phyloP scores from a whole-genome alignment of 1,139 yeast species.

The Debaryomyces singareniensis region DNA sequence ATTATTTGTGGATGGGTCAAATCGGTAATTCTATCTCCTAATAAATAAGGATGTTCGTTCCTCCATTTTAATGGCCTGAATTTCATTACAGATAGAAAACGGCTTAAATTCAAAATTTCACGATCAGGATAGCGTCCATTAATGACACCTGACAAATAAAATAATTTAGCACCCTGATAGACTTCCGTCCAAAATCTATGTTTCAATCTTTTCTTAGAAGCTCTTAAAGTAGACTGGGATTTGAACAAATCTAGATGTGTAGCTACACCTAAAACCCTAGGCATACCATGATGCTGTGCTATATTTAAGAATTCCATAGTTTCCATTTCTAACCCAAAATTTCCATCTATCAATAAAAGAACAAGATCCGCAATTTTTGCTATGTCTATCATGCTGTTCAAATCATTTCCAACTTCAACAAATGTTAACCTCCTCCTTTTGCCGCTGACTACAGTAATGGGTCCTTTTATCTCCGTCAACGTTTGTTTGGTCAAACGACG shows the following conservation, averaged over 20 bases:
- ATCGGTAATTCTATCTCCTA: slow-evolving; percentile 93
- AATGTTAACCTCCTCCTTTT: slow-evolving; percentile 90
- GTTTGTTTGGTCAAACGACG: slow-evolving; percentile 87
- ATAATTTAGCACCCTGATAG: slow-evolving; percentile 94
- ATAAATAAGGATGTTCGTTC: slow-evolving; percentile 91
- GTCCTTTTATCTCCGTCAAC: slow-evolving; percentile 83
- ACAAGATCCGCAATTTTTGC: slow-evolving; percentile 95
- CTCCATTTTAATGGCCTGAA: slow-evolving; percentile 98
- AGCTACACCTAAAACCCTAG: slow-evolving; percentile 90
- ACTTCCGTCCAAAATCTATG: slow-evolving; percentile 99
- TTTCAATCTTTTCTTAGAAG: slow-evolving; percentile 86
- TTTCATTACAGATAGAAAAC: slow-evolving; percentile 96
- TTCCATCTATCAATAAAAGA: slow-evolving; percentile 85
- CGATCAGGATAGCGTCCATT: slow-evolving; percentile 98
- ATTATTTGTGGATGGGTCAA: slow-evolving; percentile 85
- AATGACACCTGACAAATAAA: slow-evolving; percentile 90
- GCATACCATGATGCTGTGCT: slow-evolving; percentile 98
- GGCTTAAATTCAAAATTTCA: slow-evolving; percentile 82
- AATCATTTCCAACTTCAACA: slow-evolving; percentile 86
- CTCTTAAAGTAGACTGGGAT: slow-evolving; percentile 81
- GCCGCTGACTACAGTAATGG: slow-evolving; percentile 96
- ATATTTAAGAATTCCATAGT: slow-evolving; percentile 97
- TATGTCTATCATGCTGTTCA: slow-evolving; percentile 93
- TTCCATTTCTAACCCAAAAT: slow-evolving; percentile 98
- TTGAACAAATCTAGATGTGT: slow-evolving; percentile 94